Base-by-base conservation (phyloP, 208 protist genomes). In the Balamuthia mandrillaris region DNA sequence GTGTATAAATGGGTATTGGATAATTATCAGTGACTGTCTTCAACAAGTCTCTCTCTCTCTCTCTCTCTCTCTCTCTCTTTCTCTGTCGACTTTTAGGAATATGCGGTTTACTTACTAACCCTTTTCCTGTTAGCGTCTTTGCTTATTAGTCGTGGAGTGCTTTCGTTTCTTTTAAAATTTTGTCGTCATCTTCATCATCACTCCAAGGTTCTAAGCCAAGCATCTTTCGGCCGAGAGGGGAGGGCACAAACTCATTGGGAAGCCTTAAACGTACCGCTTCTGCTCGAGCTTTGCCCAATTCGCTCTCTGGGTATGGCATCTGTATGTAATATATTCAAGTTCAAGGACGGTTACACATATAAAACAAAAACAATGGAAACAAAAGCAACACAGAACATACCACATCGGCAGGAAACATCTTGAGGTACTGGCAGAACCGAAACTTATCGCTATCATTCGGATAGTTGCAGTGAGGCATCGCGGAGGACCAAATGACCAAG, bases 391-490 rank as follows among this genome's bases (percentile, higher is more conserved):
- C 16, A 16, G 42, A 31, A 5, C 47, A 51, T 51, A 61, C 37
- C 21, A 81, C 47, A 0, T 21, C 47, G 16, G 27, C 72, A 1
- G 72, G 72, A 12, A 81, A 84, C 77, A 84, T 84, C 42, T 84
- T 84, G 77, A 84, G 18, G 56, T 84, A 84, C 58, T 84, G 77
- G 18, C 33, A 24, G 35, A 33, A 68, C 33, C 77, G 51, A 41
- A 84, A 84, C 35, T 52, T 47, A 27, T 49, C 16, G 2, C 77
- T 41, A 4, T 12, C 16, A 44, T 84, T 84, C 37, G 77, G 77
- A 54, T 68, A 68, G 58, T 84, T 84, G 77, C 77, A 63, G 31
- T 84, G 77, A 5, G 77, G 77, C 77, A 68, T 63, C 27, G 35
- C 3, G 4, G 77, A 84, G 1, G 29, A 63, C 77, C 77, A 84